Percentiles rank a stretch among this genome's conserved stretches.
These are phyloP conservation scores for Pulicaria dysenterica DNA, from an alignment of 129 eudicot species.

Conservation along the genomic window DNA sequence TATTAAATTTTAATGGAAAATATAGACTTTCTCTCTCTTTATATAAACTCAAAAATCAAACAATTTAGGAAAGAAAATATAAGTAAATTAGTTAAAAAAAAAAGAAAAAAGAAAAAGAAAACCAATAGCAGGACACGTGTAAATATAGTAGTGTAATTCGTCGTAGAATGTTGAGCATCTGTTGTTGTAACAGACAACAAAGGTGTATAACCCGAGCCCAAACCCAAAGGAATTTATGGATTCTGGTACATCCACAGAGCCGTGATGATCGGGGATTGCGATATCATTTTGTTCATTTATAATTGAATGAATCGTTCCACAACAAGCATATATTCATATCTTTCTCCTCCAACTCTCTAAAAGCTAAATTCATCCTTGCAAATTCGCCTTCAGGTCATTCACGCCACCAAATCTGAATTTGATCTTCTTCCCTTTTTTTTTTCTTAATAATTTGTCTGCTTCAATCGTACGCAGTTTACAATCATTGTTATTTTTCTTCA, in stretches of 20 bases:
- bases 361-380: slow-evolving; percentile 20
- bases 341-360: background rate
- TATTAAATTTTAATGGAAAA: too few relatives aligned
- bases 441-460: background rate
- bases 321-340: background rate
- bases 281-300: background rate
- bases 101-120: too few relatives aligned
- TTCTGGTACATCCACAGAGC: slow-evolving; percentile 19
- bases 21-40: too few relatives aligned
- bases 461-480: slow-evolving; percentile 6
- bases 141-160: too few relatives aligned
- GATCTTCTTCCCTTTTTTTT: too few relatives aligned
- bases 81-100: too few relatives aligned
- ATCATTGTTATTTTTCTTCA: background rate
- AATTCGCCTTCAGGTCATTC: slow-evolving; percentile 25
- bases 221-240: slow-evolving; percentile 17
- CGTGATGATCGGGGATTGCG: slow-evolving; percentile 25
- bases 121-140: too few relatives aligned
- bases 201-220: slow-evolving; percentile 21
- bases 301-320: background rate
- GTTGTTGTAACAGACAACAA: background rate
- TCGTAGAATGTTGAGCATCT: too few relatives aligned
- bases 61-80: too few relatives aligned
- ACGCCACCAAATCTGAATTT: background rate
- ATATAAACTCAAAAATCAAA: too few relatives aligned